phyloP scores from a whole-genome alignment of 345 rosid species.

The Salix arbutifolia region DNA sequence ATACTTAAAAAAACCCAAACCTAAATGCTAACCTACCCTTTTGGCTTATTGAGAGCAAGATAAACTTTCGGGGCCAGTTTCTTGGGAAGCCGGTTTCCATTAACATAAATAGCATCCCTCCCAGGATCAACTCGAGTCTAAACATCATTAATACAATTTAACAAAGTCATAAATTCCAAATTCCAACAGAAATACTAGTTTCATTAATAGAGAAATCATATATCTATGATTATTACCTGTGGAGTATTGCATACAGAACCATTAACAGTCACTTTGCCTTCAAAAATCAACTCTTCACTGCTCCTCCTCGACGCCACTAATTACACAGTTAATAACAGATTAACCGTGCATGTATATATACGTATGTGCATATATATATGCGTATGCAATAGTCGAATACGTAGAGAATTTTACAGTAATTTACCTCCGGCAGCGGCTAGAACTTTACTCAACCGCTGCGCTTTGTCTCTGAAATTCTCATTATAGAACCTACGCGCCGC shows the following conservation, averaged over 20 bases:
- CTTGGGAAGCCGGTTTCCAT: slow-evolving; percentile 85
- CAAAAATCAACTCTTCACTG: slow-evolving; percentile 81
- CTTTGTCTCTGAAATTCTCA: slow-evolving; percentile 59
- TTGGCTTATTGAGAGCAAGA: slow-evolving; percentile 92
- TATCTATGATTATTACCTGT: slow-evolving; percentile 40
- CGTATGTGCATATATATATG: background rate
- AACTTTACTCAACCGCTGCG: slow-evolving; percentile 85
- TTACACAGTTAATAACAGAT: background rate
- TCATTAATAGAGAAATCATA: background rate
- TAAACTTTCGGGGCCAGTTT: slow-evolving; percentile 85
- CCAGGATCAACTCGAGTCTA: slow-evolving; percentile 89
- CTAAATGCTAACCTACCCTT: slow-evolving; percentile 57
- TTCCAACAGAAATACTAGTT: background rate
- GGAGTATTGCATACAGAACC: slow-evolving; percentile 77
- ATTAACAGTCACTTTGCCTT: slow-evolving; percentile 84
- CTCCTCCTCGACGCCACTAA: slow-evolving; percentile 87
- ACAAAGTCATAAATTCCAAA: background rate
- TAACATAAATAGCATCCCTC: slow-evolving; percentile 75
- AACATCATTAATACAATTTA: slow-evolving; percentile 8
- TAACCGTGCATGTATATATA: background rate
- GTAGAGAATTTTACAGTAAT: background rate
- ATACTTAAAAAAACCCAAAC: background rate
- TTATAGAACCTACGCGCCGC: slow-evolving; percentile 87
- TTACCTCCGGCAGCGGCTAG: slow-evolving; percentile 97
- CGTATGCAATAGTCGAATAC: background rate